Evolutionary conservation across 345 rosid species (phyloP).

Genomic region (Camelina laxa): DNA sequence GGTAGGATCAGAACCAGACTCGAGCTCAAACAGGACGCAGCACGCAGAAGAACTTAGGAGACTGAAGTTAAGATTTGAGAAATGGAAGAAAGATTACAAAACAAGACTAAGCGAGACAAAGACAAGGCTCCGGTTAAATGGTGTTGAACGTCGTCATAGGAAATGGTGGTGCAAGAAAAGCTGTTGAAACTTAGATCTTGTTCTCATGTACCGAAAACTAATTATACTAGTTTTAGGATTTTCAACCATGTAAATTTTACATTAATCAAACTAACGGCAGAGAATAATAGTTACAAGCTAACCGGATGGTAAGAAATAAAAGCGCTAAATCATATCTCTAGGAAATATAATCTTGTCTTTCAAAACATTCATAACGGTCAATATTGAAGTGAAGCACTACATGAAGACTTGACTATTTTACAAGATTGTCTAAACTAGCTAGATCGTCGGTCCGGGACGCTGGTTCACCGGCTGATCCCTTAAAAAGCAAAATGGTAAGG

Average conservation of each 20-base stretch:
- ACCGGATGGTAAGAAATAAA: neutral
- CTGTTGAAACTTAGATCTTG: slow-evolving; percentile 4
- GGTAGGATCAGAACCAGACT: slow-evolving; percentile 44
- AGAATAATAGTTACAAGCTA: neutral
- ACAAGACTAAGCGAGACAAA: slow-evolving; percentile 64
- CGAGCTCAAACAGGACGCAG: slow-evolving; percentile 38
- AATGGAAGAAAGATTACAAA: slow-evolving; percentile 91
- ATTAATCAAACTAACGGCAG: slow-evolving; percentile 1
- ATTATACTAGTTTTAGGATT: slow-evolving; percentile 6
- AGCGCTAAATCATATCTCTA: too few species aligned
- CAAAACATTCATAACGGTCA: neutral
- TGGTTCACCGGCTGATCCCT: slow-evolving; percentile 54
- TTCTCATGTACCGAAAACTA: neutral
- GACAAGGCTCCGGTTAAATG: slow-evolving; percentile 58
- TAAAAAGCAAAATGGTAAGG: slow-evolving; percentile 63
- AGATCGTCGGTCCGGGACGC: neutral
- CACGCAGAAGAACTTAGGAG: slow-evolving; percentile 61
- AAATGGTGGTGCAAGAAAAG: slow-evolving; percentile 81
- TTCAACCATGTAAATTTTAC: slow-evolving; percentile 10
- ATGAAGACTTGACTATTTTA: neutral
- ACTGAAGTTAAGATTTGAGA: slow-evolving; percentile 63
- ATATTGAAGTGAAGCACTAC: neutral
- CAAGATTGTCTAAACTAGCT: slow-evolving; percentile 25
- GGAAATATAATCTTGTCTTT: neutral
- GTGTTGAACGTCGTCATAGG: slow-evolving; percentile 52